Base-by-base conservation (phyloP, 2,329 filamentous ascomycete genomes). In the Huntiella savannae region DNA sequence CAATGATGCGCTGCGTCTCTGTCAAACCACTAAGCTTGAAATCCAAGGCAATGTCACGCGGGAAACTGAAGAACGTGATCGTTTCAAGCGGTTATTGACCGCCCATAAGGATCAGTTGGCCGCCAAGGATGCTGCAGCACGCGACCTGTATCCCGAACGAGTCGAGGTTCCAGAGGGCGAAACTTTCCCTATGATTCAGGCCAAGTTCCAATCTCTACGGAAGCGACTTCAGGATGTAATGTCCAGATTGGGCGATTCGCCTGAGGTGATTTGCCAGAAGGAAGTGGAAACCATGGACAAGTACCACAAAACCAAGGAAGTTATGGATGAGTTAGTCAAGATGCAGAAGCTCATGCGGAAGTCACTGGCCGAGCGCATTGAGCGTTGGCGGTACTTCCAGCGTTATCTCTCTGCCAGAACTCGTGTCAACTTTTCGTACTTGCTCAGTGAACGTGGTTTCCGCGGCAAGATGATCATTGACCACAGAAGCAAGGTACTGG, bases 401-500 rank as follows among this genome's bases (percentile, higher is more conserved):
- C 73, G 77, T 19, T 75, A 78, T 54, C 95, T 98, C 55, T 88
- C 86, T 34, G 75, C 80, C n/a, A 76, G 82, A 47, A 83, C 91
- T 40, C 79, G 85, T 43, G 79, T 81, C 45, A 84, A 83, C 51
- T 98, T 98, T 62, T 79, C 75, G 45, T 92, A 91, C 57, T 71
- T 96, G 11, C 73, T 98, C 49, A 84, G 79, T 56, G 87, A 96
- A 62, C 78, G 91, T 55, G 79, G 82, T 16, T 98, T 93, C 63
- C 77, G 86, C 39, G 91, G 91, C 48, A 75, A 74, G 52, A 73
- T 98, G 48, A 66, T 78, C 16, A 72, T 93, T 37, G 78, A 94
- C 55, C 88, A 96, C 62, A 65, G 68, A 42, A 60, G 69, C n/a
- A 80, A 80, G 54, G 68, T 73, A 47, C 73, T 98, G 34, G 78